Base-by-base conservation (phyloP, 305 asterid genomes). In the Caryopteris hybrid region DNA sequence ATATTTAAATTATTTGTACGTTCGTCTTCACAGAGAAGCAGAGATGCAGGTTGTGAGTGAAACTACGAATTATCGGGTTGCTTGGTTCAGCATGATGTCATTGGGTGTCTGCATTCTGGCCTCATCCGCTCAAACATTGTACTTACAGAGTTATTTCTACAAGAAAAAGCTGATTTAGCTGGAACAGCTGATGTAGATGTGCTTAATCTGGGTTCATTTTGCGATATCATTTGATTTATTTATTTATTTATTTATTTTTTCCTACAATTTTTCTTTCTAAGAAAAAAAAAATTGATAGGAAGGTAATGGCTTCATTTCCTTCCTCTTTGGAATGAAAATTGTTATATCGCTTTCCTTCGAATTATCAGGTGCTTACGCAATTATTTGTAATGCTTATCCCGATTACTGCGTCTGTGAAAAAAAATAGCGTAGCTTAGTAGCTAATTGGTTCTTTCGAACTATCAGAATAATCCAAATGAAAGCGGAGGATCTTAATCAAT, bases 161-260 rank as follows among this genome's bases (percentile, higher is more conserved):
- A 86, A 86, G 95, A 92, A 88, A 76, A 88, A 90, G 84, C 85
- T 89, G 69, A 89, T 92, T 38, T 90, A 90, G 88, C 53, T 38
- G 45, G 31, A 43, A 39, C 20, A 53, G 48, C 53, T 55, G 38
- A 50, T 39, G 25, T 16, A 31, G 68, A 16, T 11, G 48, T 65
- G 47, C 22, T 60, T 23, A 39, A 8, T 68, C 39, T 58, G 61
- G 73, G 55, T 53, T 77, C 57, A 17, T 51, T 64, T 39, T 3
- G 16, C 63, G 36, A 46, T 33, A 22, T 13, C 12, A 50, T 8
- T 36, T 20, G 50, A 17, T 33, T 4, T 4, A 1, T 25, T 25
- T 25, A 25, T 25, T 25, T 25, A 1, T 25, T 25, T 25, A 25
- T 25, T 25, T 4, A 1, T 25, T 34, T n/a, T 14, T 13, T 18